These are phyloP conservation scores for Naegleria fowleri DNA, from an alignment of 208 protist genomes.

Conservation along the genomic window DNA sequence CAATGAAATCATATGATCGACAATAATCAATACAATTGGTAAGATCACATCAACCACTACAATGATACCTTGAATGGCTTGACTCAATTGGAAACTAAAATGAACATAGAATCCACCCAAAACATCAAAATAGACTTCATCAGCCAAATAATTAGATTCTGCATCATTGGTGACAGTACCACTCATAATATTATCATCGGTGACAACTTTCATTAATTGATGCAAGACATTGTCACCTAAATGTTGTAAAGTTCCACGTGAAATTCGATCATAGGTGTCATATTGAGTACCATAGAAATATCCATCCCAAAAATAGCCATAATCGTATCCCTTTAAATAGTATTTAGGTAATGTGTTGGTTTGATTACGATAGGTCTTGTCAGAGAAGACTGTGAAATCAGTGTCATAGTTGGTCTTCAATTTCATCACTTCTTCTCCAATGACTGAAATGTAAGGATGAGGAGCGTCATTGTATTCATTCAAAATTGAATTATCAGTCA, in stretches of 20 bases:
- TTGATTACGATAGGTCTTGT: not conserved
- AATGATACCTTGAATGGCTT: not conserved
- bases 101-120: not conserved
- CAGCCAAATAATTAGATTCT: not conserved
- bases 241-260: not conserved
- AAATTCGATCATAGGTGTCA: not conserved
- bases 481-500: not conserved
- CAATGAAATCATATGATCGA: not conserved
- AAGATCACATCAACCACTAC: not conserved
- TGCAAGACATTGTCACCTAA: not conserved
- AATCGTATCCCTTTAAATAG: not conserved
- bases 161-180: not conserved
- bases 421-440: not conserved
- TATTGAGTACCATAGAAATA: not conserved
- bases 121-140: constrained; percentile 2
- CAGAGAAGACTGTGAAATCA: not conserved
- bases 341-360: not conserved
- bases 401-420: not conserved
- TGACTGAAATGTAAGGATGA: not conserved
- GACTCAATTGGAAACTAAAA: not conserved
- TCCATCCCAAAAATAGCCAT: not conserved
- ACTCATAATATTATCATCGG: not conserved
- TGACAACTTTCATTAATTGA: not conserved
- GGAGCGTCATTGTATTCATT: not conserved
- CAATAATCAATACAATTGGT: not conserved